Evolutionary conservation across 2,329 filamentous ascomycete genomes (phyloP).

Genomic region (Sphaerulina vaccinii): DNA sequence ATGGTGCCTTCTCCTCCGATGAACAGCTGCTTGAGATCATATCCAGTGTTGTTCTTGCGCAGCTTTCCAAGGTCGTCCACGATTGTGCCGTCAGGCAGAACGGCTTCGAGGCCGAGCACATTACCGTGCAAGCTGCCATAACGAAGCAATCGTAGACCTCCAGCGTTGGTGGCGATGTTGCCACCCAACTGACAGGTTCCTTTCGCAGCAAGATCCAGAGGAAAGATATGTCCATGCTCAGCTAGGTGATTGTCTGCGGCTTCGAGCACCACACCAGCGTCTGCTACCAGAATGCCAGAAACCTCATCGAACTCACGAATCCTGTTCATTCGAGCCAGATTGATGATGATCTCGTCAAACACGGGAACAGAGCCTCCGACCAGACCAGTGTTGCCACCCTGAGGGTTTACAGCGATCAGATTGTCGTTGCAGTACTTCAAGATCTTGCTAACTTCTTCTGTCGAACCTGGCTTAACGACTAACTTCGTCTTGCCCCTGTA

Average conservation of each 20-base stretch:
- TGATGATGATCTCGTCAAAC: slow-evolving; percentile 97
- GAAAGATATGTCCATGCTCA: slow-evolving; percentile 83
- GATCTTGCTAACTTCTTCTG: slow-evolving; percentile 85
- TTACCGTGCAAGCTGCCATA: slow-evolving; percentile 95
- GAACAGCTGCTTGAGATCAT: slow-evolving; percentile 95
- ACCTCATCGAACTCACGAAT: slow-evolving; percentile 91
- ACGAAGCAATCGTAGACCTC: slow-evolving; percentile 80
- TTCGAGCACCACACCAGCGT: slow-evolving; percentile 90
- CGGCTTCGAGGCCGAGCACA: slow-evolving; percentile 88
- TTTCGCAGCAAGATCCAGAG: slow-evolving; percentile 94
- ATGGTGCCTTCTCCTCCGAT: slow-evolving; percentile 95
- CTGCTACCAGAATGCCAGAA: slow-evolving; percentile 83
- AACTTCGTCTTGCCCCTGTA: slow-evolving; percentile 87
- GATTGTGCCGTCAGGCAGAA: slow-evolving; percentile 88
- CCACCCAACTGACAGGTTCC: slow-evolving; percentile 95
- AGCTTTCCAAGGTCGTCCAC: slow-evolving; percentile 84
- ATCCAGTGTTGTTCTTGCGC: slow-evolving; percentile 98
- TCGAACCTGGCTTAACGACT: slow-evolving; percentile 80
- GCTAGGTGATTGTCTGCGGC: slow-evolving; percentile 82
- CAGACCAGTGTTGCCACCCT: slow-evolving; percentile 94
- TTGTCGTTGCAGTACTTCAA: slow-evolving; percentile 94
- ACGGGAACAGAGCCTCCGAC: slow-evolving; percentile 95
- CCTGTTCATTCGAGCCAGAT: slow-evolving; percentile 82
- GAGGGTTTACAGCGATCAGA: slow-evolving; percentile 87
- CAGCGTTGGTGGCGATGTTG: slow-evolving; percentile 94